Conservation (phyloP, 768 basidiomycete species). For the Termitomyces sp. region DNA sequence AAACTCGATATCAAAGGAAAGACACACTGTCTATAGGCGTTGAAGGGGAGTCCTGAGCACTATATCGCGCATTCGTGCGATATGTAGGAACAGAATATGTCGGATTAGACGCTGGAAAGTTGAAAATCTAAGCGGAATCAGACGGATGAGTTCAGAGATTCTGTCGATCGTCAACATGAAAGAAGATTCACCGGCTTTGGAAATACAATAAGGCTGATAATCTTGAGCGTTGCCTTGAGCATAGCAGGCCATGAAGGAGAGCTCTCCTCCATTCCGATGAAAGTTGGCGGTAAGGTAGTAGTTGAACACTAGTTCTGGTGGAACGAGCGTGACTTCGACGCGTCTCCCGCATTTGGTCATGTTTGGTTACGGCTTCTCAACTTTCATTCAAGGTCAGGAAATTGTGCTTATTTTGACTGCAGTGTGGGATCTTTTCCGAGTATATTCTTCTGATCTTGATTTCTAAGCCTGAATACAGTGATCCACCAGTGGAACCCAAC, state of each 20-base stretch:
- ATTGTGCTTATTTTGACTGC: too few relatives aligned
- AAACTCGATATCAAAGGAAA: neutral
- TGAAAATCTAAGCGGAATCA: too few relatives aligned
- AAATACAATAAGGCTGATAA: conserved; percentile 2
- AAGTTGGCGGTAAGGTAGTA: too few relatives aligned
- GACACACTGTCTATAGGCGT: neutral
- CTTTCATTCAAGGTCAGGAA: too few relatives aligned
- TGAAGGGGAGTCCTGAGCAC: neutral
- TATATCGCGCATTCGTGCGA: neutral
- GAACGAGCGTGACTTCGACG: neutral
- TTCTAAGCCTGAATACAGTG: too few relatives aligned
- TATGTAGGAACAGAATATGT: neutral
- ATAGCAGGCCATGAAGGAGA: conserved; percentile 2
- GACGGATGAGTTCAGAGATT: too few relatives aligned
- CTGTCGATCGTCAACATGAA: neutral
- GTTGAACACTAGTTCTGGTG: neutral
- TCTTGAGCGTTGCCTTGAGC: conserved; percentile 5
- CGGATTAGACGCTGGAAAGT: conserved; percentile 9
- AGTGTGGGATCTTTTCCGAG: too few relatives aligned
- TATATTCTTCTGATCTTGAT: too few relatives aligned
- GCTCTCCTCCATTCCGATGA: neutral
- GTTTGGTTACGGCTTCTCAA: neutral
- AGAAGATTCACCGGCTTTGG: conserved; percentile 12
- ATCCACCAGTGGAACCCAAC: neutral
- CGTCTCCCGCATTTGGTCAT: neutral